A percentile compares a stretch with the other conserved stretches of the same genome.
Conservation (phyloP, 2,329 filamentous ascomycete genomes). For the Eurotiales sp. region DNA sequence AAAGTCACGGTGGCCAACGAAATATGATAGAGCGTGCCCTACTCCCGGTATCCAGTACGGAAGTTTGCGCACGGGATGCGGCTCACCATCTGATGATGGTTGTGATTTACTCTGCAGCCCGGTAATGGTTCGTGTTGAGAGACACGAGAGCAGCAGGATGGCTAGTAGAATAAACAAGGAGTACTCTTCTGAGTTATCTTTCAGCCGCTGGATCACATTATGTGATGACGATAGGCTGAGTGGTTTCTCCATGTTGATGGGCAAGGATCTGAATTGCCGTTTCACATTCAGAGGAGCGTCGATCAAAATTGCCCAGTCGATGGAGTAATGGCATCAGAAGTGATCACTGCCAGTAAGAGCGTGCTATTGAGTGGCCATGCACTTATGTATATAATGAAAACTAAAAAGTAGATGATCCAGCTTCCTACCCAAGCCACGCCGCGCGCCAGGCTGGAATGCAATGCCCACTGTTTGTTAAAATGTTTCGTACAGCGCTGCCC, state of each 20-base stretch:
- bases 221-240: neutral
- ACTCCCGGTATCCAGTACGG: constrained; percentile 60
- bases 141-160: constrained; percentile 28
- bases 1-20: constrained; percentile 44
- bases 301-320: neutral
- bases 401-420: too few species aligned
- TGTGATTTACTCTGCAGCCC: constrained; percentile 31
- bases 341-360: too few species aligned
- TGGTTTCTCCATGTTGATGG: constrained; percentile 5
- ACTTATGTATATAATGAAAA: too few species aligned
- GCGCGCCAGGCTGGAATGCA: too few species aligned
- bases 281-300: neutral
- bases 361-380: too few species aligned
- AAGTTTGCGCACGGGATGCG: constrained; percentile 43
- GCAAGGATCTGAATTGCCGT: neutral
- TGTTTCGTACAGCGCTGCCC: too few species aligned
- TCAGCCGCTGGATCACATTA: constrained; percentile 12
- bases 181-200: constrained; percentile 20
- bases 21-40: constrained; percentile 51
- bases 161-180: constrained; percentile 26
- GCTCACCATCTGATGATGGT: constrained; percentile 19
- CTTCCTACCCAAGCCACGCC: too few species aligned
- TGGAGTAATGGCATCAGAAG: too few species aligned
- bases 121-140: constrained; percentile 37
- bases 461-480: too few species aligned